Evolutionary conservation across 2,329 filamentous ascomycete genomes (phyloP), one percentile per base, ranked within the genome.

Genomic region (Pseudogymnoascus sp.): DNA sequence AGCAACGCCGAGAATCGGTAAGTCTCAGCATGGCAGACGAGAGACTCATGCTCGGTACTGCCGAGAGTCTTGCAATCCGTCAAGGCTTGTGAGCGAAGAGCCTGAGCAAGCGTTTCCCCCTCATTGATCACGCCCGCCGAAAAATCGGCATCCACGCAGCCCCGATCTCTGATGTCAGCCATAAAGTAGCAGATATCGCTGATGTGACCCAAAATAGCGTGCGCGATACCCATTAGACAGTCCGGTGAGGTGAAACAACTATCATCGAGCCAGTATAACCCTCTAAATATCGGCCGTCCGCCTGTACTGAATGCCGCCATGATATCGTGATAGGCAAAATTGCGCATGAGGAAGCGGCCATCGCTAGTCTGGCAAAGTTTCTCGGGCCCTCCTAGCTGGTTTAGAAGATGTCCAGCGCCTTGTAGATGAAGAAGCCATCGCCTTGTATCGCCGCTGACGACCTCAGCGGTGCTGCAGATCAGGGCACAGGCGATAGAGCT

Each of bases 241-340:
- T 66, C 65, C 4, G 65, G 62, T 2, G 64, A 64, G 18, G 12
- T 11, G 62, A 57, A 36, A 2, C 39, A 11, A 29, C 23, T 42
- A 2, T 61, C 57, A 26, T 64, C 62, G 6, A 64, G 40, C 64
- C 64, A 65, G 57, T 65, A 65, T 26, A 65, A 37, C 18, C 65
- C 65, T 4, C 34, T 2, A 42, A 66, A 62, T 23, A 42, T 57
- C 12, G 65, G 64, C 18, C 59, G 64, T 31, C 62, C 42, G 18
- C 64, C 64, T 45, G 65, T 66, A 37, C 65, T 66, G 36, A 66
- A 47, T 10, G 65, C 64, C 10, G 65, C 64, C 59, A 66, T 64
- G 23, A 66, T 66, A 54, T 66, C 65, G 42, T 66, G 65, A 62
- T 66, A 66, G 12, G 65, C 65, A 37, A 66, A 66, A 45, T 66